Conservation (phyloP, 177 flowering plant species). For the Vitis hybrid region DNA sequence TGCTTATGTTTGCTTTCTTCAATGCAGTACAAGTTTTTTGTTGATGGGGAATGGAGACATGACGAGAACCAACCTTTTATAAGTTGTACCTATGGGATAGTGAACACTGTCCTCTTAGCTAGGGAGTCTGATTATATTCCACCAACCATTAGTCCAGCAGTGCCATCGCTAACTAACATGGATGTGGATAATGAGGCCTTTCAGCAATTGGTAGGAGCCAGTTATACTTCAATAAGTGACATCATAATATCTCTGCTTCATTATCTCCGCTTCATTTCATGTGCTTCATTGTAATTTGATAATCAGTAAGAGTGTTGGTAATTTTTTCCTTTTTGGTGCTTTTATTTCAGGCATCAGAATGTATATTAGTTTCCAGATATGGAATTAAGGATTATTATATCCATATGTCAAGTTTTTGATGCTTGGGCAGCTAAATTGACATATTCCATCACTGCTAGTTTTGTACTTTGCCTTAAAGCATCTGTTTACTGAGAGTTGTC, state of each 20-base stretch:
- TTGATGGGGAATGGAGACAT: slow-evolving; percentile 71
- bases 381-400: no score
- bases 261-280: background rate
- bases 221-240: background rate
- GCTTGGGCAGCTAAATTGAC: no score
- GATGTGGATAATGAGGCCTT: slow-evolving; percentile 54
- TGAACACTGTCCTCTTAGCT: slow-evolving; percentile 46
- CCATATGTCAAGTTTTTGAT: no score
- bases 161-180: slow-evolving; percentile 43
- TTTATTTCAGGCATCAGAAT: no score
- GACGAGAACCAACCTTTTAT: slow-evolving; percentile 45
- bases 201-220: slow-evolving; percentile 43
- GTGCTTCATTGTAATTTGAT: background rate
- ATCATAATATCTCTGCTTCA: background rate
- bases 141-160: slow-evolving; percentile 16
- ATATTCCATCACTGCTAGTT: no score
- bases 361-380: no score
- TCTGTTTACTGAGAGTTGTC: no score
- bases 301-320: no score
- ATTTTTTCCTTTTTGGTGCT: no score
- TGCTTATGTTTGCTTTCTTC: slow-evolving; percentile 7
- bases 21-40: slow-evolving; percentile 61
- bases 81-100: slow-evolving; percentile 43
- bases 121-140: slow-evolving; percentile 33
- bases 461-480: no score